Base-by-base conservation (phyloP, 305 asterid genomes). In the Solanum chacoense region DNA sequence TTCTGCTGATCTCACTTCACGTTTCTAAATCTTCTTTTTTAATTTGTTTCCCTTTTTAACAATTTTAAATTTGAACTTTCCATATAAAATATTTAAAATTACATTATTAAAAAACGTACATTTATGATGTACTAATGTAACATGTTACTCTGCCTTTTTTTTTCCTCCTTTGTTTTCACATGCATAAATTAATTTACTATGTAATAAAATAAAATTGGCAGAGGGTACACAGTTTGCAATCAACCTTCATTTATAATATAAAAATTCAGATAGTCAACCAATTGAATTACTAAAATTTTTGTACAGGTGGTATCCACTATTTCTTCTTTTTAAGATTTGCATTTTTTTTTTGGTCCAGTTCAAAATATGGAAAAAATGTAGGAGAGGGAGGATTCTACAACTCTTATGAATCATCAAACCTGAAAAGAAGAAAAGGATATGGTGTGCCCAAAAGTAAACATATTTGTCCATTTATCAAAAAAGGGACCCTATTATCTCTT, bases 231-330 rank as follows among this genome's bases (percentile, higher is more conserved):
- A 20, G 0, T 59, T 0, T 59, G 69, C 5, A n/a, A 65, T 65
- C 29, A 4, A n/a, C 1, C 31, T n/a, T 65, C 72, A 65, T 1
- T n/a, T 10, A 65, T 65, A 65, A n/a, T 65, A 10, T 9, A 65
- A n/a, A 65, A 65, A 4, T 6, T 65, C 3, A 65, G 4, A n/a
- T 65, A 65, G 1, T 65, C 11, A 63, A 63, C 13, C 28, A 63
- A 22, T 0, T 59, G 2, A 59, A 59, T 59, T 59, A 20, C 5
- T 59, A 59, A 59, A n/a, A 0, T 4, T 9, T 22, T 22, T 20
- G 0, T 59, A 59, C 0, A 0, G 1, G 3, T n/a, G 0, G 7
- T 75, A 18, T 73, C 35, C 22, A 0, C 28, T 59, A 29, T 16
- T 2, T 28, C 63, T 81, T 28, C 13, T 42, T 69, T 11, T 69